Percentiles rank a stretch among this genome's conserved stretches.
phyloP scores from a whole-genome alignment of 2,329 filamentous ascomycete genomes.

The Lizonia empirigonia region DNA sequence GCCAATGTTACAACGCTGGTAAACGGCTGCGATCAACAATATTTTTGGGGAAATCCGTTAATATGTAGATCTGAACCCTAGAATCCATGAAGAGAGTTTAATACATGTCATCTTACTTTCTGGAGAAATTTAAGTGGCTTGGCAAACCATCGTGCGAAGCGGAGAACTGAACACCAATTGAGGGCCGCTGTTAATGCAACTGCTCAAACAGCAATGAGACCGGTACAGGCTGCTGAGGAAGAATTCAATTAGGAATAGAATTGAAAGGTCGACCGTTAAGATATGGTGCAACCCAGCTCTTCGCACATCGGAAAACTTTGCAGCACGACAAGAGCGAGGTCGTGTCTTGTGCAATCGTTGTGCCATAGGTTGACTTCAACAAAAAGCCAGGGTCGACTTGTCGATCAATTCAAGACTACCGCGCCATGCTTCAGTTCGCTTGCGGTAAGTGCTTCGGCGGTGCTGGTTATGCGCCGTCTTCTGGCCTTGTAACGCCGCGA shows the following conservation, averaged over 20 bases:
- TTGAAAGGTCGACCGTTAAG: not conserved
- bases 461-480: slow-evolving; percentile 1
- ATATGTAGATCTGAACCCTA: too few species aligned
- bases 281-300: not conserved
- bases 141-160: not conserved
- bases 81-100: too few species aligned
- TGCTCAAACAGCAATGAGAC: slow-evolving; percentile 5
- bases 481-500: slow-evolving; percentile 2
- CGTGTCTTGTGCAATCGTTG: not conserved
- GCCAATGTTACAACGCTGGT: not conserved
- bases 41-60: too few species aligned
- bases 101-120: too few species aligned
- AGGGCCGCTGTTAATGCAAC: not conserved
- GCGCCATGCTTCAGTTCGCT: slow-evolving; percentile 1
- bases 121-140: not conserved
- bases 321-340: not conserved
- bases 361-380: not conserved
- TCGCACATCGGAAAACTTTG: not conserved
- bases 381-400: not conserved
- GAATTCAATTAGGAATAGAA: not conserved
- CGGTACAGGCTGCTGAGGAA: not conserved
- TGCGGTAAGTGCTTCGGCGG: not conserved
- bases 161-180: slow-evolving; percentile 1
- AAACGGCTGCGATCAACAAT: not conserved
- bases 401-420: slow-evolving; percentile 1